Conservation (phyloP, 805 yeast genomes). For the Pichia phayaonensis region DNA sequence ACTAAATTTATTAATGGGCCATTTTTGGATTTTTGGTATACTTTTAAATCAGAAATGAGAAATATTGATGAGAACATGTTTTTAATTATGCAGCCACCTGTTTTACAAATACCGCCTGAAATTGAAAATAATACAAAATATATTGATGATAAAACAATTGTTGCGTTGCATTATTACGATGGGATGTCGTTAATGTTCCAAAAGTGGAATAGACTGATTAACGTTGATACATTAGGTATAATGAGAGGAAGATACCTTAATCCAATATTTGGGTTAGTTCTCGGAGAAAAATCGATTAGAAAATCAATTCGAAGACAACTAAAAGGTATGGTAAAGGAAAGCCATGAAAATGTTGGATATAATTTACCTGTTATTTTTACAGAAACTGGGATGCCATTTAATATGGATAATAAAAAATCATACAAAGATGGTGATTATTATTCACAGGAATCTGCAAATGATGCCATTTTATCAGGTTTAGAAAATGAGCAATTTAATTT, state of each 20-base stretch:
- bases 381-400: constrained; percentile 97
- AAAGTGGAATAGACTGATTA: constrained; percentile 74
- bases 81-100: constrained; percentile 74
- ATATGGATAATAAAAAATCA: constrained; percentile 78
- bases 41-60: constrained; percentile 44
- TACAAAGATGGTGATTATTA: constrained; percentile 58
- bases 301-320: constrained; percentile 66
- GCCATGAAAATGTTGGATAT: constrained; percentile 50
- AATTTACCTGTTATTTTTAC: constrained; percentile 70
- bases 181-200: constrained; percentile 91
- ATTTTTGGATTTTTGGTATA: constrained; percentile 55
- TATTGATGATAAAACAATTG: constrained; percentile 59
- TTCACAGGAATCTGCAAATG: constrained; percentile 75
- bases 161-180: constrained; percentile 89
- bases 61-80: constrained; percentile 37
- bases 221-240: constrained; percentile 85
- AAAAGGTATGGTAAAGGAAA: constrained; percentile 57
- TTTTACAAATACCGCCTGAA: constrained; percentile 66
- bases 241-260: constrained; percentile 68
- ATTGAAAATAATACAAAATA: constrained; percentile 39
- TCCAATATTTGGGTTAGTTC: constrained; percentile 67
- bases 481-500: constrained; percentile 68
- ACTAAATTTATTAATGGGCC: constrained; percentile 53
- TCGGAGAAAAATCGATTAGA: constrained; percentile 76
- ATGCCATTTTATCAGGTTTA: constrained; percentile 71